Base-by-base conservation (phyloP, 257 asterid genomes). In the Fraxinus excelsior region DNA sequence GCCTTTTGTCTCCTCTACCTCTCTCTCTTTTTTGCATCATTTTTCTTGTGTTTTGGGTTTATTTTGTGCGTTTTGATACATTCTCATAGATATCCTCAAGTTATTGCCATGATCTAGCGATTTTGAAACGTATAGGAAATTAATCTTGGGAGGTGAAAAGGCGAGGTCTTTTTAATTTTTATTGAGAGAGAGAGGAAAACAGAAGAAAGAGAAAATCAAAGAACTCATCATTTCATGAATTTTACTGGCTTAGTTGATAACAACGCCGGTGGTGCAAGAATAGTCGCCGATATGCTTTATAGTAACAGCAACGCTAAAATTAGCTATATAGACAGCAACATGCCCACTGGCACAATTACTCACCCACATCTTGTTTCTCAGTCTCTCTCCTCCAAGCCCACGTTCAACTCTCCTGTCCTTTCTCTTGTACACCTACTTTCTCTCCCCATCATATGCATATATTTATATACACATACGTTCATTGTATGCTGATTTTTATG, bases 381-480 rank as follows among this genome's bases (percentile, higher is more conserved):
- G 65, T 86, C 89, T 56, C 88, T 84, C 62, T 66, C 86, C 37
- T 82, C 88, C 70, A 88, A 89, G 78, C 82, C 93, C 77, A 87
- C 88, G 87, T 95, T 95, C 81, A 86, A 83, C 86, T 87, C 97
- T 7, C 87, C 98, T 38, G 97, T 94, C 76, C 99, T 95, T 84
- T 93, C 99, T 76, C 93, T 95, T 67, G 99, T 95, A 88, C 37
- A 7, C 25, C 29, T 12, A n/a, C 75, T 74, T 31, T 53, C 38
- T 44, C 37, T 11, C 53, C 74, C 29, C 58, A 28, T 73, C 28
- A n/a, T 70, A 23, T 79, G 16, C 46, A 10, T 40, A 40, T 40
- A 40, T 9, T 34, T 62, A 2, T 7, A 25, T 7, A 16, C 42
- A 19, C 5, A 35, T 40, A 11, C 7, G 5, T 65, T 10, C 51